A percentile compares a stretch with the other conserved stretches of the same genome.
phyloP scores from a whole-genome alignment of 306 rosid species.

The Glycine latifolia region DNA sequence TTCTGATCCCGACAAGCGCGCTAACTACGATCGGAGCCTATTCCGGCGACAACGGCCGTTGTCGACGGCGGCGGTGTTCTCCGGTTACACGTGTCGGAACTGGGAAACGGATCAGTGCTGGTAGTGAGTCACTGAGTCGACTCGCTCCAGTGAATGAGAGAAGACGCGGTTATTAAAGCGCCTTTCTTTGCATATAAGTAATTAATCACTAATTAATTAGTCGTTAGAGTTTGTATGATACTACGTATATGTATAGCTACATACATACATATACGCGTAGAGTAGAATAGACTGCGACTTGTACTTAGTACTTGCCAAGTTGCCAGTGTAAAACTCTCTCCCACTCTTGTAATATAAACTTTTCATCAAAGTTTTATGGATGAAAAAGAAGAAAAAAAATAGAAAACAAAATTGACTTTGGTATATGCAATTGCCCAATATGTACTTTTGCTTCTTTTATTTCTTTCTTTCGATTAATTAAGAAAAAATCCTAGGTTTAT shows the following conservation, averaged over 20 bases:
- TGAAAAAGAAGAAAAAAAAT: neutral
- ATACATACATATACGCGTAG: constrained; percentile 34
- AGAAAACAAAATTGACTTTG: neutral
- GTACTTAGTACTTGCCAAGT: neutral
- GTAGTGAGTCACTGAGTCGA: constrained; percentile 62
- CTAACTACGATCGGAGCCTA: constrained; percentile 70
- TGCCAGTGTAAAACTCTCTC: neutral
- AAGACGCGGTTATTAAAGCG: constrained; percentile 48
- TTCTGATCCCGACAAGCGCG: constrained; percentile 87
- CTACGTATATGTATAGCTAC: constrained; percentile 20
- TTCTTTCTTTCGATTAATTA: too few species aligned
- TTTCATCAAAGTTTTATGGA: constrained; percentile 20
- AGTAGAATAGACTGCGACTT: neutral
- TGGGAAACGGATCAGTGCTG: constrained; percentile 99
- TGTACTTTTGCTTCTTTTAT: neutral
- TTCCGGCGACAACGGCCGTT: constrained; percentile 63
- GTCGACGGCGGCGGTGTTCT: constrained; percentile 50
- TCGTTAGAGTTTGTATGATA: constrained; percentile 19
- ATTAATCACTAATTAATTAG: constrained; percentile 30
- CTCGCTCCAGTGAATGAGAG: neutral
- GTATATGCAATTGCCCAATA: neutral
- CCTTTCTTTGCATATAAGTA: constrained; percentile 31
- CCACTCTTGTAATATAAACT: neutral
- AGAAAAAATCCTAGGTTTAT: too few species aligned
- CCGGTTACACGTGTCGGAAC: constrained; percentile 72